These are phyloP conservation scores for Coemansia furcata DNA, from an alignment of 192 early-diverging fungal genomes.

Conservation along the genomic window DNA sequence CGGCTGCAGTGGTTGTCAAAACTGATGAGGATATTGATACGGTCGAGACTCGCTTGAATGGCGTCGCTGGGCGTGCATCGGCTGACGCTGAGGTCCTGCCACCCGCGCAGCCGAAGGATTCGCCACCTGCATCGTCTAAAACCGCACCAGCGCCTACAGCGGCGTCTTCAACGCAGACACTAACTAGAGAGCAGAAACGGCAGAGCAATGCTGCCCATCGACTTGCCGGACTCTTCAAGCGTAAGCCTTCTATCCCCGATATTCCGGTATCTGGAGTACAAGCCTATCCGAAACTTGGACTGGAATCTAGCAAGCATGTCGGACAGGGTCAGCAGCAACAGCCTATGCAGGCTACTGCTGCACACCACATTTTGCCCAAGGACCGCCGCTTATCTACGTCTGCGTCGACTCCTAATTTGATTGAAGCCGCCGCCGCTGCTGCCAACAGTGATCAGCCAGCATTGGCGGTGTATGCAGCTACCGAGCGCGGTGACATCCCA, in stretches of 20 bases:
- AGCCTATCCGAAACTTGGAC: conserved; percentile 1
- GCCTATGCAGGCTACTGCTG: not conserved
- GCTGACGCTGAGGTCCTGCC: conserved; percentile 13
- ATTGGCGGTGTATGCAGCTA: conserved; percentile 40
- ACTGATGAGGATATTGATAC: conserved; percentile 16
- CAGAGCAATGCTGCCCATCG: conserved; percentile 49
- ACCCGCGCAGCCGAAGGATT: conserved; percentile 35
- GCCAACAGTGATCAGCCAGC: conserved; percentile 44
- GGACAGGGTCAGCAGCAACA: conserved; percentile 9
- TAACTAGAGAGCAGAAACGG: conserved; percentile 44
- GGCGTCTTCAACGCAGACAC: conserved; percentile 5
- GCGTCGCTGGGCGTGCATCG: not conserved
- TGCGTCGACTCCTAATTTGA: conserved; percentile 48
- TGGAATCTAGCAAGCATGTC: conserved; percentile 1
- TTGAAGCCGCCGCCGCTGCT: conserved; percentile 43
- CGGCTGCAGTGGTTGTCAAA: not conserved
- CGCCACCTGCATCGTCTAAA: conserved; percentile 19
- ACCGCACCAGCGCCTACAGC: not conserved
- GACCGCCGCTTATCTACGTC: conserved; percentile 49
- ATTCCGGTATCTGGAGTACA: conserved; percentile 28
- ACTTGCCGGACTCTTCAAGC: conserved; percentile 44
- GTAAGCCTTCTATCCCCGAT: conserved; percentile 50
- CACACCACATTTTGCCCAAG: conserved; percentile 10
- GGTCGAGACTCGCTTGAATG: conserved; percentile 2
- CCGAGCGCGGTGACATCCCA: conserved; percentile 47